Base-by-base conservation (phyloP, 2,329 filamentous ascomycete species). In the Ophiostoma tasmaniense region DNA sequence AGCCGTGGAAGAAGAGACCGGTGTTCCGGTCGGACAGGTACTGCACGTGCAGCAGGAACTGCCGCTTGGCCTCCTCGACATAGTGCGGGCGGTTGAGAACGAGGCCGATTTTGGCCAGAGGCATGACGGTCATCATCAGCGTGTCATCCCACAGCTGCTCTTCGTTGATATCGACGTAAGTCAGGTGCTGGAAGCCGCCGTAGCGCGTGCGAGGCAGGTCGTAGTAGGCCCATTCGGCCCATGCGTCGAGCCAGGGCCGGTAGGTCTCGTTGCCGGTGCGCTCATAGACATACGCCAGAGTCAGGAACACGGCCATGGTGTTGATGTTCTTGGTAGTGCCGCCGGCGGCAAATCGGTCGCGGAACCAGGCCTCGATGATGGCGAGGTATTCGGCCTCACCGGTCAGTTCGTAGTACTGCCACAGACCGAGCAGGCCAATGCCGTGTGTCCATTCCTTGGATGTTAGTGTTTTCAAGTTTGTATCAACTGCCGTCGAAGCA, bases 91-190 rank as follows among this genome's bases (percentile, higher is more conserved):
- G 81, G 71, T 85, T 81, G 2, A 94, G 83, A 3, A 92, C 80
- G 69, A 88, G 83, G 0, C 91, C 91, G 71, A 93, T 93, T 80
- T 93, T 93, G 22, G 90, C 90, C 22, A 93, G 81, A 1, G 91
- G 91, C 78, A 93, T 80, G 6, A 92, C 90, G 0, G 90, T 93
- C 91, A 94, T 94, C 90, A 94, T 93, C 62, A 94, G 82, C 6
- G 91, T 94, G 76, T 94, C 91, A 73, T 93, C 91, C 91, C 91
- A 94, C 28, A 93, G 82, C 79, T 93, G 89, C 76, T 91, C 84
- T 71, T 87, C 82, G 77, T 94, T 92, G 72, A 85, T 83, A 2
- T 86, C 84, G 39, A 89, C 78, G 73, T 93, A 93, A 0, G 90
- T 93, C 71, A 89, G 85, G 77, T 91, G 90, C 77, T 92, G 90